These are phyloP conservation scores for Aspergillus bertholletiae DNA, from an alignment of 495 filamentous ascomycete species.

Conservation along the genomic window DNA sequence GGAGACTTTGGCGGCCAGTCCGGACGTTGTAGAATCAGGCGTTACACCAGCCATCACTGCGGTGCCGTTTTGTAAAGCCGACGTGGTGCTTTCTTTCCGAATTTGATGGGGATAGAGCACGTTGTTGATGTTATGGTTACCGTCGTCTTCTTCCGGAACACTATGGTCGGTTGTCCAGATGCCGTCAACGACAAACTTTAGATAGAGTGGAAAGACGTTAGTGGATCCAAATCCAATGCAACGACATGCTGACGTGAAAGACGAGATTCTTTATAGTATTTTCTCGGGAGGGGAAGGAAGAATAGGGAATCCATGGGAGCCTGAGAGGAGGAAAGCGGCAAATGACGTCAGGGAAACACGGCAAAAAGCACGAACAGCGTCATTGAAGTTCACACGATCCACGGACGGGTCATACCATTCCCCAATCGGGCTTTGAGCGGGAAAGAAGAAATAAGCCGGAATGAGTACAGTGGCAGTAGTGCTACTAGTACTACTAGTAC, in stretches of 20 bases:
- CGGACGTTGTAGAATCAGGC: constrained; percentile 71
- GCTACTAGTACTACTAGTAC: no score
- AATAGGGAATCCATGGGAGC: constrained; percentile 3
- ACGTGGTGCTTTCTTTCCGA: constrained; percentile 33
- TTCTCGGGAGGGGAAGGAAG: background rate
- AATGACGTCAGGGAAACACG: constrained; percentile 35
- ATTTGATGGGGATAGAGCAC: constrained; percentile 74
- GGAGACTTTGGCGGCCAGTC: constrained; percentile 64
- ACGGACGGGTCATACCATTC: background rate
- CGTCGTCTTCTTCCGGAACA: constrained; percentile 75
- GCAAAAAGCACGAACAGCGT: constrained; percentile 18
- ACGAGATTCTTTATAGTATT: constrained; percentile 21
- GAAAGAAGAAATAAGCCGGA: background rate
- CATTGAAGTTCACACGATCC: constrained; percentile 19
- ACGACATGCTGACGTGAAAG: constrained; percentile 3
- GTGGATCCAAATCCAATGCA: constrained; percentile 6
- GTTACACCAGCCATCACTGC: constrained; percentile 65
- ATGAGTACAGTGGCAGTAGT: background rate
- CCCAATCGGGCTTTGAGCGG: background rate
- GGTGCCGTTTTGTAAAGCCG: constrained; percentile 26
- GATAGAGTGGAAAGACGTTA: constrained; percentile 8
- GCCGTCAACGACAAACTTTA: constrained; percentile 88
- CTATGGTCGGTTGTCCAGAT: constrained; percentile 78
- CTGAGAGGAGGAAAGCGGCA: constrained; percentile 5
- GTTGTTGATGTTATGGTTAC: constrained; percentile 81